These are phyloP conservation scores for Debaryomycetaceae sp. DNA, from an alignment of 1,139 yeast species.

Conservation along the genomic window DNA sequence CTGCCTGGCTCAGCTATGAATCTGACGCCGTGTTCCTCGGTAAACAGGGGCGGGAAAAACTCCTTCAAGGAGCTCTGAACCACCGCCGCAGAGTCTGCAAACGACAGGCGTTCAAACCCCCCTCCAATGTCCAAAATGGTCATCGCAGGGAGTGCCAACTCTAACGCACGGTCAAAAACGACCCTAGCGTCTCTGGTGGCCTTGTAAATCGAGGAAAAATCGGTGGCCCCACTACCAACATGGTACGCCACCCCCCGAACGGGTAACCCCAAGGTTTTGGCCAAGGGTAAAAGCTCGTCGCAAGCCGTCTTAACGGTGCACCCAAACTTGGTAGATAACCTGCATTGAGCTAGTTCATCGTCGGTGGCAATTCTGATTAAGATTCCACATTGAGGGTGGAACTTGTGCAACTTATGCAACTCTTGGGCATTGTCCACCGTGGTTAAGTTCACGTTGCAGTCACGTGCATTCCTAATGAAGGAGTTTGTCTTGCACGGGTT, in stretches of 20 bases:
- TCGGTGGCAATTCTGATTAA: conserved; percentile 84
- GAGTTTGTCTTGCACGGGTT: conserved; percentile 91
- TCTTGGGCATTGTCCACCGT: conserved; percentile 91
- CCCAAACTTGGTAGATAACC: conserved; percentile 86
- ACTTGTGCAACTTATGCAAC: conserved; percentile 63
- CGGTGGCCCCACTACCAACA: conserved; percentile 91
- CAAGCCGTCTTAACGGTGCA: conserved; percentile 59
- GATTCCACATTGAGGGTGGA: conserved; percentile 66
- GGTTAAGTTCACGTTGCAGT: conserved; percentile 57
- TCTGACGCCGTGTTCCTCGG: conserved; percentile 31
- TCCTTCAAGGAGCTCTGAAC: conserved; percentile 53
- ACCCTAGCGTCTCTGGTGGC: conserved; percentile 70
- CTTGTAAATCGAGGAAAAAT: conserved; percentile 58
- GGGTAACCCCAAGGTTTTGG: conserved; percentile 56
- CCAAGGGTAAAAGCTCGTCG: conserved; percentile 53
- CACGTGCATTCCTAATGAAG: conserved; percentile 66
- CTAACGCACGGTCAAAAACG: conserved; percentile 61
- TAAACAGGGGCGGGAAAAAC: conserved; percentile 48
- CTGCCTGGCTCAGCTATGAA: conserved; percentile 95
- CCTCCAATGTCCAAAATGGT: conserved; percentile 84
- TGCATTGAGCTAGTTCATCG: conserved; percentile 84
- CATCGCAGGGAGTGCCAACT: conserved; percentile 43
- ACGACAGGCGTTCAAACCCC: conserved; percentile 73
- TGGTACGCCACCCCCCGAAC: conserved; percentile 91
- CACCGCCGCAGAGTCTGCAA: conserved; percentile 56